Percentiles rank a stretch among this genome's conserved stretches.
phyloP scores from a whole-genome alignment of 106 monocot species.

The Acorus calamus region DNA sequence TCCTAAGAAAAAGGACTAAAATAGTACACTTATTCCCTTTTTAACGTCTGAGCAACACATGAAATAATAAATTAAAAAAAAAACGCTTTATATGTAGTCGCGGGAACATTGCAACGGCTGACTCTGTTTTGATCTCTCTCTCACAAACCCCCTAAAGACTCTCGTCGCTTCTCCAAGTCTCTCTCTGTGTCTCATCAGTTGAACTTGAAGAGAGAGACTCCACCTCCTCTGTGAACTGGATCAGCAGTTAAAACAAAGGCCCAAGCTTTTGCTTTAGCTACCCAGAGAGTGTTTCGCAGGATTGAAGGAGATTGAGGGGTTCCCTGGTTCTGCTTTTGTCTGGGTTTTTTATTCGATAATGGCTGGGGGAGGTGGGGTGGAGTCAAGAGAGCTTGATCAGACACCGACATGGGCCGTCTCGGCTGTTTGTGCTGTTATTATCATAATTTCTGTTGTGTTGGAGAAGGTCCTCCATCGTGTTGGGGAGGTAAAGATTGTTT shows the following conservation, averaged over 20 bases:
- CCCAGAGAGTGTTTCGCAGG: not conserved
- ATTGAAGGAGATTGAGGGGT: not conserved
- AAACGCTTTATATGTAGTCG: no score
- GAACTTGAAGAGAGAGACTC: not conserved
- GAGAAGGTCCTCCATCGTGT: slow-evolving; percentile 65
- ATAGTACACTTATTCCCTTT: no score
- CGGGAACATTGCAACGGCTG: no score
- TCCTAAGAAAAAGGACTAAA: no score
- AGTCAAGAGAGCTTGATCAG: slow-evolving; percentile 57
- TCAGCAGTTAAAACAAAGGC: not conserved
- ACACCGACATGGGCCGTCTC: slow-evolving; percentile 94
- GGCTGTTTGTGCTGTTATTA: slow-evolving; percentile 56
- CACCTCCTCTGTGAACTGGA: not conserved
- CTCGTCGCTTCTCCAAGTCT: no score
- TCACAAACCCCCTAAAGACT: no score
- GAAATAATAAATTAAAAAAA: no score
- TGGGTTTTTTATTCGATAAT: slow-evolving; percentile 3
- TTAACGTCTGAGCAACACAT: no score
- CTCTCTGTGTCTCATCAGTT: slow-evolving; percentile 13
- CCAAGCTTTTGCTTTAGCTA: not conserved
- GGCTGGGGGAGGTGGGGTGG: slow-evolving; percentile 25
- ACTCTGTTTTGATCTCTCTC: no score
- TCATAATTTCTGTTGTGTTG: slow-evolving; percentile 60
- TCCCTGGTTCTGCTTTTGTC: not conserved
- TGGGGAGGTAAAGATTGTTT: slow-evolving; percentile 30